Evolutionary conservation across 768 basidiomycete genomes (phyloP).

Genomic region (Tephrocybe sp.): DNA sequence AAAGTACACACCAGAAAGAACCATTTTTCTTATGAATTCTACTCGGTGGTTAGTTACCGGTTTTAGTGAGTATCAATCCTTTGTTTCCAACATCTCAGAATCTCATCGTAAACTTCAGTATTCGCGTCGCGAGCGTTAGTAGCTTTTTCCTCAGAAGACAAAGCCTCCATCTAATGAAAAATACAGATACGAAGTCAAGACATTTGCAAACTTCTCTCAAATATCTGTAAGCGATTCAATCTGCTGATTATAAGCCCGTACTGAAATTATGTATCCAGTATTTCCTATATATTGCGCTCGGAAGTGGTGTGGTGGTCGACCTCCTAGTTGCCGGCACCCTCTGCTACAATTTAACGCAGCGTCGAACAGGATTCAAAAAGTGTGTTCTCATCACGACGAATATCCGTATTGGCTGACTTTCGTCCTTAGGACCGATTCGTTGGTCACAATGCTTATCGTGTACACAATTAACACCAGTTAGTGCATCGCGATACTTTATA

Average conservation of each 20-base stretch:
- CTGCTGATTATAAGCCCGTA: neutral
- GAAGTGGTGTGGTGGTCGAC: constrained; percentile 37
- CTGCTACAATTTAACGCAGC: constrained; percentile 29
- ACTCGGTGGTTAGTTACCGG: constrained; percentile 11
- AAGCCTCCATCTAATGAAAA: neutral
- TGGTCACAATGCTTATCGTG: constrained; percentile 41
- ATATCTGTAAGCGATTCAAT: constrained; percentile 21
- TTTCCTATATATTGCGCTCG: constrained; percentile 28
- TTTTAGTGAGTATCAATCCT: constrained; percentile 11
- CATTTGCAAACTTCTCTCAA: constrained; percentile 23
- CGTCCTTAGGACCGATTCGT: constrained; percentile 36
- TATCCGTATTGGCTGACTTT: neutral
- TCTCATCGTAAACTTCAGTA: constrained; percentile 13
- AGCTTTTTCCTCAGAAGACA: neutral
- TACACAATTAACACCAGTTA: constrained; percentile 51
- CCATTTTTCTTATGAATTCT: neutral
- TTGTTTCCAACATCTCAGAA: neutral
- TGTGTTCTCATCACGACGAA: constrained; percentile 8
- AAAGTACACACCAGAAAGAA: neutral
- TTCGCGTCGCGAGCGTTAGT: constrained; percentile 29
- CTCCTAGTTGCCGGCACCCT: constrained; percentile 33
- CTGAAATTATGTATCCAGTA: constrained; percentile 15
- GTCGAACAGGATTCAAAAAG: constrained; percentile 27
- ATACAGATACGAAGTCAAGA: constrained; percentile 20
- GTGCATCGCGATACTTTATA: constrained; percentile 6